Percentiles rank a stretch among this genome's conserved stretches.
Evolutionary conservation across 352 stramenopile species (phyloP).

Genomic region (Aphanomyces euteiches): DNA sequence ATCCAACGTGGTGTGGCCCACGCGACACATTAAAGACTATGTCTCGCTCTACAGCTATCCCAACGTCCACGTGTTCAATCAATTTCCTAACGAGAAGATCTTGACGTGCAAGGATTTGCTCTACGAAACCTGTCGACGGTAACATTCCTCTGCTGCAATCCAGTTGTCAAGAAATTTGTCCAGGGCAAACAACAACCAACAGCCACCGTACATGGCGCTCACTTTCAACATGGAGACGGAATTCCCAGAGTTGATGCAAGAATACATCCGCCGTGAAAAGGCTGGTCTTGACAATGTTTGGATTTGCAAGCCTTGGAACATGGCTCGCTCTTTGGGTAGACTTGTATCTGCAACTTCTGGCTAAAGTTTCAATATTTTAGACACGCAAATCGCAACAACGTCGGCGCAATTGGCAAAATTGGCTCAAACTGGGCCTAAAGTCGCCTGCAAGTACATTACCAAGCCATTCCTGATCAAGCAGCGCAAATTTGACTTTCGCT

Average conservation of each 20-base stretch:
- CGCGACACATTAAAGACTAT: conserved; percentile 55
- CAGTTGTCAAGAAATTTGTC: too few species aligned
- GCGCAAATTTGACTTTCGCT: conserved; percentile 59
- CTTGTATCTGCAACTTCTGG: neutral
- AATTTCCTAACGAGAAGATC: conserved; percentile 60
- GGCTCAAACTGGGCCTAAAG: conserved; percentile 49
- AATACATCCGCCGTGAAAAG: conserved; percentile 46
- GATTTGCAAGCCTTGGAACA: conserved; percentile 64
- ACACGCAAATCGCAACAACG: conserved; percentile 51
- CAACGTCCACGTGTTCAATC: conserved; percentile 51
- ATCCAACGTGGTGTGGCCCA: conserved; percentile 49
- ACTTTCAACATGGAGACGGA: conserved; percentile 58
- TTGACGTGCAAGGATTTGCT: conserved; percentile 59
- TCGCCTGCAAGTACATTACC: conserved; percentile 57
- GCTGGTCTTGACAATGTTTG: conserved; percentile 41
- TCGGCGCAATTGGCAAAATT: conserved; percentile 44
- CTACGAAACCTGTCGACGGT: conserved; percentile 60
- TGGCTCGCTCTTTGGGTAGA: conserved; percentile 46
- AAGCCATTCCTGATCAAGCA: conserved; percentile 51
- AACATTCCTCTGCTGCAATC: neutral
- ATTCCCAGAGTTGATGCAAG: conserved; percentile 48
- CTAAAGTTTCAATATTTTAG: conserved; percentile 16
- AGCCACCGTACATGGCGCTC: conserved; percentile 45
- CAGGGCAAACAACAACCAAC: conserved; percentile 39
- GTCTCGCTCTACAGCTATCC: conserved; percentile 43